Percentiles rank a stretch among this genome's conserved stretches.
Conservation (phyloP, 768 basidiomycete genomes). For the Paxillus involutus region DNA sequence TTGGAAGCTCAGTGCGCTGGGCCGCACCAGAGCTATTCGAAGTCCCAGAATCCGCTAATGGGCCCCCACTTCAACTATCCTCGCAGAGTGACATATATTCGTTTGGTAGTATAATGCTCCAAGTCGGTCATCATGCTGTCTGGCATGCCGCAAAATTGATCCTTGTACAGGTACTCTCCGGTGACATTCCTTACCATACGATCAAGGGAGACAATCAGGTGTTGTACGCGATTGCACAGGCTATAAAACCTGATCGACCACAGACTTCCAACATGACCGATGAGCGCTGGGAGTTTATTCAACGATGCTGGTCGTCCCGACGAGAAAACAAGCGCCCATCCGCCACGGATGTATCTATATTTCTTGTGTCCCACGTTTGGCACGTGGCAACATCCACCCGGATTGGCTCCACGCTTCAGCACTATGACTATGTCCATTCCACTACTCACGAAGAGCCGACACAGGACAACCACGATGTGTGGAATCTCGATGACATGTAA, state of each 20-base stretch:
- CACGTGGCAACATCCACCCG: too few relatives aligned
- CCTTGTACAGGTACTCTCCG: slow-evolving; percentile 25
- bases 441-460: too few relatives aligned
- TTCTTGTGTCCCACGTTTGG: too few relatives aligned
- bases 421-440: too few relatives aligned
- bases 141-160: neutral
- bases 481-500: too few relatives aligned
- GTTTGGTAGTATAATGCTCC: slow-evolving; percentile 34
- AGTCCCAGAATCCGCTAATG: slow-evolving; percentile 25
- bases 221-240: slow-evolving; percentile 14
- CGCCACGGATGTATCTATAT: too few relatives aligned
- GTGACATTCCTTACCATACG: slow-evolving; percentile 22
- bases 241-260: slow-evolving; percentile 11
- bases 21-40: slow-evolving; percentile 43
- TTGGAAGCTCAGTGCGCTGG: slow-evolving; percentile 49
- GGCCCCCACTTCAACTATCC: slow-evolving; percentile 9
- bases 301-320: slow-evolving; percentile 25
- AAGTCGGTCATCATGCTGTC: slow-evolving; percentile 15
- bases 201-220: slow-evolving; percentile 25
- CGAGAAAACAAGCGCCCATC: slow-evolving; percentile 1
- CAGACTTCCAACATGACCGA: neutral
- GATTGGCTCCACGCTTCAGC: too few relatives aligned
- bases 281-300: slow-evolving; percentile 17
- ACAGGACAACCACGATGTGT: too few relatives aligned
- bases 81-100: slow-evolving; percentile 44